Evolutionary conservation across 2,329 filamentous ascomycete genomes (phyloP), one percentile per base, ranked within the genome.

Genomic region (Aureobasidium subglaciale): DNA sequence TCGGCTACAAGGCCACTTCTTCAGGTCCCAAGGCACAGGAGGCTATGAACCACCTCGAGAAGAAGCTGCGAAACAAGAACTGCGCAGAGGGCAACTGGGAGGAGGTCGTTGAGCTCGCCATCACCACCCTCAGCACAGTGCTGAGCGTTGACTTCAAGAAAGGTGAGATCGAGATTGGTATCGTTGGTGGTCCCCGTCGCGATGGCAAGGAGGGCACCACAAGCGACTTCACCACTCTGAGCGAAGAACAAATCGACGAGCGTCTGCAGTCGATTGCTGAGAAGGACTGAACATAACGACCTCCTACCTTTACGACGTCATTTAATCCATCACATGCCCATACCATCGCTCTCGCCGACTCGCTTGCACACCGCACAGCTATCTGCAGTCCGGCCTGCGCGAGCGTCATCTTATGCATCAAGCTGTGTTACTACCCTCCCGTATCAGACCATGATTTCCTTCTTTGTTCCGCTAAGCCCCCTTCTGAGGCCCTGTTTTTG

Each of bases 61-160:
- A 97, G 86, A 97, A 97, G 82, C 84, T 99, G 73, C 96, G 96
- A 79, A 96, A 96, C 85, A 96, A 96, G 84, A 91, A 97, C 68
- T 80, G 82, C 66, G 93, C 92, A 32, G 87, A 93, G 57, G 93
- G 93, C 59, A 85, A 78, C 68, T 99, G 93, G 93, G 89, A 96
- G 73, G 93, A 99, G 59, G 93, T 99, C 46, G 92, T 99, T 48
- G 93, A 99, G 79, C 80, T 97, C 66, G 93, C 89, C 58, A 99
- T 99, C 72, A 88, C 90, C 41, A 92, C 93, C 6, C 77, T 99
- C 72, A 96, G 91, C 82, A 95, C 88, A 32, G 91, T 99, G 59
- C 81, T 99, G 62, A 96, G 92, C 74, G 95, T 97, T 73, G 93
- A 99, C 73, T 99, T 99, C 80, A 99, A 99, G 83, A 97, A 97